Evolutionary conservation across 257 asterid species (phyloP), one percentile per base, ranked within the genome.

Genomic region (Asclepias syriaca): DNA sequence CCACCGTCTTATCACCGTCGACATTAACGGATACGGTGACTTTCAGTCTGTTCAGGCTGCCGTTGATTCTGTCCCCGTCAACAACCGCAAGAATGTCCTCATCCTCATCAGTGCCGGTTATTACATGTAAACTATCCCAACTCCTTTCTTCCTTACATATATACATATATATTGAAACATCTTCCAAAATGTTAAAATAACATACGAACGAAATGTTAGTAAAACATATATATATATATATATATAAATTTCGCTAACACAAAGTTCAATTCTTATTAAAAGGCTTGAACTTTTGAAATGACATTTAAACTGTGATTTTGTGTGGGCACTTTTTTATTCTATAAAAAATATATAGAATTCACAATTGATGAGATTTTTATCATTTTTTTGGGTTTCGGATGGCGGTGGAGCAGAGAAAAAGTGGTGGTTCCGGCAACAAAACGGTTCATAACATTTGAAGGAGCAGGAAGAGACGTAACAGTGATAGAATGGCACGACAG

Each of bases 401-500:
- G 59, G 67, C 16, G 73, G 27, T 13, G 72, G 64, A 24, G 73
- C 83, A 90, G 96, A 34, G 98, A 92, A 66, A 92, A 92, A 70
- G 98, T 92, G 86, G 85, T 82, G 86, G 92, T 92, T 67, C 96
- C 98, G 69, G 90, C 86, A 51, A 8, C 88, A n/a, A 92, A 92
- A 65, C 89, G 96, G 40, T 92, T 80, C 85, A 85, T 92, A 43
- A 92, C 94, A 15, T 84, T 92, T 39, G 68, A 90, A 81, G 98
- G 98, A 1, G 96, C 78, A 11, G 98, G 98, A 7, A 81, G 94
- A 40, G 98, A 90, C 1, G 74, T 24, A 61, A 92, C 96, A 18
- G 87, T 88, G 64, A 87, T 92, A 40, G 96, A 92, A 60, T 92
- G 98, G 98, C 98, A 92, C 2, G 98, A 92, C 7, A 77, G 96